A percentile compares a stretch with the other conserved stretches of the same genome.
phyloP scores from a whole-genome alignment of 768 basidiomycete genomes.

The Daedalea quercina region DNA sequence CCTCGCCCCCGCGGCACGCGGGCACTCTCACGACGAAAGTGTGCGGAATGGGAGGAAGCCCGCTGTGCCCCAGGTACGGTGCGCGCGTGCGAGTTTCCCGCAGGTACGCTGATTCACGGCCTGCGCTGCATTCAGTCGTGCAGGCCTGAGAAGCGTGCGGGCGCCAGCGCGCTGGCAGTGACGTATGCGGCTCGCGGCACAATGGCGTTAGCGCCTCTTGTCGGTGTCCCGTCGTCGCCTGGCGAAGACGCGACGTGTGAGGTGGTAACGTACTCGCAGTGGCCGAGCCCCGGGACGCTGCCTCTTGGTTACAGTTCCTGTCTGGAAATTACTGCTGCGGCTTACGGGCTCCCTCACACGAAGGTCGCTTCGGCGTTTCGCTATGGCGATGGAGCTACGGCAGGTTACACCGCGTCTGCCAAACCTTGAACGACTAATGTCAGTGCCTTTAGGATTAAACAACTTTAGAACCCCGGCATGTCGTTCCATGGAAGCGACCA shows the following conservation, averaged over 20 bases:
- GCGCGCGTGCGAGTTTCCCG: not conserved
- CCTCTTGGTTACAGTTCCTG: no score
- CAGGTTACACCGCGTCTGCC: not conserved
- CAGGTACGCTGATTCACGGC: not conserved
- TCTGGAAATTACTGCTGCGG: not conserved
- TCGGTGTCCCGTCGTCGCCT: not conserved
- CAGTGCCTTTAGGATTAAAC: no score
- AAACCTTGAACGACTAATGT: no score
- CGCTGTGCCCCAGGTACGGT: not conserved
- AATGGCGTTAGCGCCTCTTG: not conserved
- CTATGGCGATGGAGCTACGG: no score
- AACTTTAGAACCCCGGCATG: no score
- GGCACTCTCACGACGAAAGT: not conserved
- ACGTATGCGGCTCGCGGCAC: not conserved
- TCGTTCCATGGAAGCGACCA: no score
- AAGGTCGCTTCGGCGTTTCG: no score
- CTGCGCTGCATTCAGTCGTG: not conserved
- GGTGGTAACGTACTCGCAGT: not conserved
- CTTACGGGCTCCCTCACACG: no score
- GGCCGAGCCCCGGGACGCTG: not conserved
- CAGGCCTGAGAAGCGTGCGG: not conserved
- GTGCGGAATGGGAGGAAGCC: not conserved
- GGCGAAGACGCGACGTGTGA: not conserved
- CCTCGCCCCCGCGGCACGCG: not conserved
- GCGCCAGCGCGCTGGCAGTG: not conserved